phyloP scores from a whole-genome alignment of 2,329 filamentous ascomycete species.

The Grosmannia huntii region DNA sequence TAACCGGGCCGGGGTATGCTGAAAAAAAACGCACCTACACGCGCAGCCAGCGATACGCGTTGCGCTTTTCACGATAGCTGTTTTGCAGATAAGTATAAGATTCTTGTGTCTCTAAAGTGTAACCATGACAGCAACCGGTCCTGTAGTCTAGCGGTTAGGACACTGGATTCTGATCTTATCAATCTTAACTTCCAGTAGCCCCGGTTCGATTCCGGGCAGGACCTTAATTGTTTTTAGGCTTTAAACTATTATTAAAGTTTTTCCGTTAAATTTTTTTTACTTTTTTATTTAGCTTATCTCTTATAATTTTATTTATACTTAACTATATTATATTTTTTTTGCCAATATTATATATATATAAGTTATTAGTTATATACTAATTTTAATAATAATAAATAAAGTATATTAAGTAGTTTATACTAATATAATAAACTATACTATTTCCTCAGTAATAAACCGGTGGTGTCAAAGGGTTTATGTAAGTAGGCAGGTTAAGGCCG shows the following conservation, averaged over 20 bases:
- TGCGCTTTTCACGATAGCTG: neutral
- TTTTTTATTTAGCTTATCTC: neutral
- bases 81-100: neutral
- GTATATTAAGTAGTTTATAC: neutral
- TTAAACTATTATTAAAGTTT: neutral
- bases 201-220: conserved; percentile 8
- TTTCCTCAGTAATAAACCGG: too few relatives aligned
- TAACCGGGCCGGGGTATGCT: too few relatives aligned
- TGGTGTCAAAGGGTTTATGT: too few relatives aligned
- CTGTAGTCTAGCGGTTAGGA: neutral
- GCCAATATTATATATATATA: neutral
- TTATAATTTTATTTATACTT: neutral
- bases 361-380: neutral
- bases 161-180: neutral
- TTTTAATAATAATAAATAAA: neutral
- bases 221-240: neutral
- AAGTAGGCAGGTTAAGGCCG: too few relatives aligned
- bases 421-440: neutral
- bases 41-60: neutral
- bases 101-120: neutral
- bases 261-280: neutral
- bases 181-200: conserved; percentile 5
- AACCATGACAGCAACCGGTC: neutral
- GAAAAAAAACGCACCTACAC: too few relatives aligned
- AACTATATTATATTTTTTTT: too few relatives aligned